These are phyloP conservation scores for Antitrichia curtipendula DNA, from an alignment of 225 moss, liverwort and hornwort genomes.

Conservation along the genomic window DNA sequence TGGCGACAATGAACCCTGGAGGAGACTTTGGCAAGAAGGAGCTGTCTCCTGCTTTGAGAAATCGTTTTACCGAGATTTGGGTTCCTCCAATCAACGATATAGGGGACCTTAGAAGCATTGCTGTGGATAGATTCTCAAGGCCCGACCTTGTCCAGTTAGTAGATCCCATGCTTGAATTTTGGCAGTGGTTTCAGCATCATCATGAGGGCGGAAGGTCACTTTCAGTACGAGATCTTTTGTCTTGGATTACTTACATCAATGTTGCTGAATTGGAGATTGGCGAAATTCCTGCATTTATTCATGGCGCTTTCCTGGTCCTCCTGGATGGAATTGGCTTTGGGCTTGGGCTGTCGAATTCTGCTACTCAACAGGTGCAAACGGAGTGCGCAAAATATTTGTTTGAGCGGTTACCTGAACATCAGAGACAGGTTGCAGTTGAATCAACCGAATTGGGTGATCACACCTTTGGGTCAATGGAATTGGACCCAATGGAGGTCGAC, in stretches of 20 bases:
- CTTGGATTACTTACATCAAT: conserved; percentile 87
- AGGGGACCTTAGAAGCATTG: conserved; percentile 65
- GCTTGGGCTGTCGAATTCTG: conserved; percentile 56
- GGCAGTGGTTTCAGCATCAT: conserved; percentile 95
- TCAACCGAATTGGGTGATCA: conserved; percentile 20
- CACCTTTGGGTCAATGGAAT: conserved; percentile 6
- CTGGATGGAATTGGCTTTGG: conserved; percentile 87
- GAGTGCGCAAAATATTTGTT: conserved; percentile 60
- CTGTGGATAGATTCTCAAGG: conserved; percentile 64
- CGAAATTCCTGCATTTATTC: conserved; percentile 50
- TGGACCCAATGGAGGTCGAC: conserved; percentile 26
- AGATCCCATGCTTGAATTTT: conserved; percentile 82
- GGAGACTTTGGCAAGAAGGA: conserved; percentile 98
- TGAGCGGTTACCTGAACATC: conserved; percentile 48
- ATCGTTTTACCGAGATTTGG: conserved; percentile 96
- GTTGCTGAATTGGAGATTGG: conserved; percentile 54
- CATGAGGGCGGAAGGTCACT: conserved; percentile 83
- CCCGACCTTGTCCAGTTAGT: conserved; percentile 53
- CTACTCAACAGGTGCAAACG: conserved; percentile 42
- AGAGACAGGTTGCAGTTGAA: conserved; percentile 16
- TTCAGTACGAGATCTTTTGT: conserved; percentile 80
- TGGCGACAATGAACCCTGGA: conserved; percentile 96
- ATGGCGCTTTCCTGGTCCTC: conserved; percentile 90
- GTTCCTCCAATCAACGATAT: conserved; percentile 74
- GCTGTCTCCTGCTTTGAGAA: conserved; percentile 87